Base-by-base conservation (phyloP, 805 yeast species). In the Yarrowia osloensis region DNA sequence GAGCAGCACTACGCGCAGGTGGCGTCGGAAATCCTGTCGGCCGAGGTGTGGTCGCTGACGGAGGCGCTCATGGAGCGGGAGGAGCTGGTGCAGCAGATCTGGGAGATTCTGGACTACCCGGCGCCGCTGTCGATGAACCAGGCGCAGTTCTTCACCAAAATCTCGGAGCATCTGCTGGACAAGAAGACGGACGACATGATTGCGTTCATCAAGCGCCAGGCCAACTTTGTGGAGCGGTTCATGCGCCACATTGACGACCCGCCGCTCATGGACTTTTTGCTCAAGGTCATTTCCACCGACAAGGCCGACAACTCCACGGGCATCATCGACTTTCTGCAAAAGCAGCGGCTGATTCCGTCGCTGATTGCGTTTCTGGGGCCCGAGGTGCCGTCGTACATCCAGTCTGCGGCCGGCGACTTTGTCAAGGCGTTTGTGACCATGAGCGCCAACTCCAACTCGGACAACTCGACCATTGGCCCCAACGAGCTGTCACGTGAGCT, bases 371-470 rank as follows among this genome's bases (percentile, higher is more conserved):
- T 86, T 69, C 80, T 95, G 71, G 87, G 86, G 31, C 92, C 96
- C 0, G 83, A 84, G 8, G 80, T 84, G 44, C 81, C 88, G 11
- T 84, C 93, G 12, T 84, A 90, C 50, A 87, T 86, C 57, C 98
- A 95, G 76, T 87, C 95, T 19, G 96, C 98, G 0, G 96, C 97
- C 0, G 96, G 97, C 24, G 99, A 95, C 75, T 95, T 95, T 74
- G 80, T 95, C 65, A 95, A 95, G 75, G 98, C 98, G 0, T 86
- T 95, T 73, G 89, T 95, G 39, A 89, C 98, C 2, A 90, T 95
- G 35, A 91, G 97, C 49, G 97, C 98, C 8, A 95, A 94, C 74
- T 92, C 90, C 8, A 91, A 90, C 68, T 89, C 91, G 52, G 91
- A 91, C 68, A 93, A 90, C 70, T 89, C 97, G 2, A 90, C 96